Evolutionary conservation across 23 red algal genomes (phyloP).

Genomic region (Cyanidiococcus yangmingshanensis): DNA sequence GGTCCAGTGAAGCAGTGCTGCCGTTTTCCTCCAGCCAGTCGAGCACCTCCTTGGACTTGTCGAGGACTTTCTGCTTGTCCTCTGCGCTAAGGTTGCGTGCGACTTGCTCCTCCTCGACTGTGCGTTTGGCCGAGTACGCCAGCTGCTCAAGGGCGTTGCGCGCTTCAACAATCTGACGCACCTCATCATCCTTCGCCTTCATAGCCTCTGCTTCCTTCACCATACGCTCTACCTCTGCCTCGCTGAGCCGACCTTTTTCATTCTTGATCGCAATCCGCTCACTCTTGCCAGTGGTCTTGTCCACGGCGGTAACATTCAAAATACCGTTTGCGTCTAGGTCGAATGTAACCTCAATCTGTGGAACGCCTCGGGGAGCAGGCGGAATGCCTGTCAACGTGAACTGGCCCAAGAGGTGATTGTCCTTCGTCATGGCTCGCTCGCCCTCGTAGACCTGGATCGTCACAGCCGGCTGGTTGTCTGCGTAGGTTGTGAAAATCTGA

Average conservation of each 20-base stretch:
- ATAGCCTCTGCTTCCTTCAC: constrained; percentile 93
- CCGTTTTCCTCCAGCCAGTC: constrained; percentile 84
- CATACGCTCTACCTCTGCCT: constrained; percentile 96
- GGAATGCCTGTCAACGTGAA: constrained; percentile 96
- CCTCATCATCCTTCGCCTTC: constrained; percentile 92
- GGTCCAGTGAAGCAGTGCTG: constrained; percentile 65
- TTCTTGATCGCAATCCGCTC: constrained; percentile 97
- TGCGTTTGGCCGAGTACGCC: constrained; percentile 69
- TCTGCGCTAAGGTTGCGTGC: constrained; percentile 67
- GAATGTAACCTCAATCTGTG: constrained; percentile 98
- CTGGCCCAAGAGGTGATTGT: constrained; percentile 88
- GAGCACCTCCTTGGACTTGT: constrained; percentile 67
- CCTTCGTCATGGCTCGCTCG: constrained; percentile 90
- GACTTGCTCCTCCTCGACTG: constrained; percentile 74
- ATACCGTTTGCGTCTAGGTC: constrained; percentile 99
- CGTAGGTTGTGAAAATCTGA: constrained; percentile 98
- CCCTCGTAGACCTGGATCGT: constrained; percentile 98
- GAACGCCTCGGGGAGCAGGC: constrained; percentile 89
- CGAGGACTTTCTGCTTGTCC: constrained; percentile 68
- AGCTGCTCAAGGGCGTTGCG: constrained; percentile 84
- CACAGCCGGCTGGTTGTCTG: constrained; percentile 98
- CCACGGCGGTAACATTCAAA: constrained; percentile 87
- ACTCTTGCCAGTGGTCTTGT: constrained; percentile 96
- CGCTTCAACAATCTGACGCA: constrained; percentile 64
- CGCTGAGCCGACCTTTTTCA: constrained; percentile 89